These are phyloP conservation scores for Fraxinus latifolia DNA, from an alignment of 305 asterid genomes.

Conservation along the genomic window DNA sequence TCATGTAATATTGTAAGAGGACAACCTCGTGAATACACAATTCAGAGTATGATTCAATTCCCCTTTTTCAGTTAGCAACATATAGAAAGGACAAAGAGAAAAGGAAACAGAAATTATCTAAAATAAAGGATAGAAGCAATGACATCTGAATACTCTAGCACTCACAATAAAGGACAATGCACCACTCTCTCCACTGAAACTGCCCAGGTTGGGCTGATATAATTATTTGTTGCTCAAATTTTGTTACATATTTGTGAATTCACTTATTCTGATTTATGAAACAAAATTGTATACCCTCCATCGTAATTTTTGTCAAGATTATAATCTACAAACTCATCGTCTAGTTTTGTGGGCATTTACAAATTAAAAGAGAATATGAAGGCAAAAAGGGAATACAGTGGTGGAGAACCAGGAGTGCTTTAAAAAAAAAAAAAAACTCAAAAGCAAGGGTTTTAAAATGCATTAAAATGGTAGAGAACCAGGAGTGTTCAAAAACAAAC, in stretches of 20 bases:
- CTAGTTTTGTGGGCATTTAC: background rate
- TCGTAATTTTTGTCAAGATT: background rate
- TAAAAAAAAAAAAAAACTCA: background rate
- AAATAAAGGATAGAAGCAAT: background rate
- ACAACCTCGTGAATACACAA: background rate
- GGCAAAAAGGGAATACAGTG: background rate
- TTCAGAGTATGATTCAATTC: background rate
- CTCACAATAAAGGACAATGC: background rate
- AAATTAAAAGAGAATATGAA: background rate
- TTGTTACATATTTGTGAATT: background rate
- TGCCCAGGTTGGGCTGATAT: background rate
- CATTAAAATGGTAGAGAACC: background rate
- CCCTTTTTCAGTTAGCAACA: background rate
- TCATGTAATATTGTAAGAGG: background rate
- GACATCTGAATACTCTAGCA: background rate
- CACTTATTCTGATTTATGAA: background rate
- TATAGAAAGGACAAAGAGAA: background rate
- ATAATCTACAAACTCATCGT: background rate
- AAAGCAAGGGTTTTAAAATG: background rate
- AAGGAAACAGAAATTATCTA: background rate
- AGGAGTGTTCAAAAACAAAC: background rate
- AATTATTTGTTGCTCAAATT: background rate
- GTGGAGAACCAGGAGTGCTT: background rate
- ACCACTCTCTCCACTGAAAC: background rate
- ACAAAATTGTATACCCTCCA: background rate